phyloP scores from a whole-genome alignment of 345 rosid genomes.

The Theobroma cacao region DNA sequence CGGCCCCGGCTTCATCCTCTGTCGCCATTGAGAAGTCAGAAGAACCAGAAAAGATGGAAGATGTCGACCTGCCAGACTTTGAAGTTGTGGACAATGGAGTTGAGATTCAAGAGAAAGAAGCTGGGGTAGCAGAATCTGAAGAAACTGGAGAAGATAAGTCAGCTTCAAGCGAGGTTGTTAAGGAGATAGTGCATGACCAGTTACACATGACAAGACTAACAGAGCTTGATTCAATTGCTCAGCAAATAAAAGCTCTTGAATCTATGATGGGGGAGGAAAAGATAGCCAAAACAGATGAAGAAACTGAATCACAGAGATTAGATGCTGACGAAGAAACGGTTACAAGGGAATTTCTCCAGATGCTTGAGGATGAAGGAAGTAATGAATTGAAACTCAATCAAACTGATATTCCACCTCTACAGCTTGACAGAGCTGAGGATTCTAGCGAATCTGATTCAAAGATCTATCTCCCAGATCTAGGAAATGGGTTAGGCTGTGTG shows the following conservation, averaged over 20 bases:
- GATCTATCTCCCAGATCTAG: conserved; percentile 74
- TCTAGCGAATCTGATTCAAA: conserved; percentile 46
- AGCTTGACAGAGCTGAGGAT: conserved; percentile 44
- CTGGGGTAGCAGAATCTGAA: conserved; percentile 39
- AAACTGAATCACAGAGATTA: conserved; percentile 56
- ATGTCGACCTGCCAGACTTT: conserved; percentile 66
- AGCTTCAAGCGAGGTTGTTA: conserved; percentile 55
- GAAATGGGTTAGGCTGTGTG: conserved; percentile 79
- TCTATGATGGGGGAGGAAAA: conserved; percentile 69
- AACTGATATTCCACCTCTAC: conserved; percentile 45
- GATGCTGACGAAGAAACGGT: conserved; percentile 85
- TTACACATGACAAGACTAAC: conserved; percentile 54
- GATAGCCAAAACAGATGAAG: conserved; percentile 35
- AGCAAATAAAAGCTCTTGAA: conserved; percentile 91
- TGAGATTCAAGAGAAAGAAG: conserved; percentile 62
- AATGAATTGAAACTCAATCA: conserved; percentile 33
- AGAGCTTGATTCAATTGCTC: conserved; percentile 86
- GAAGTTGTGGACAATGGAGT: conserved; percentile 89
- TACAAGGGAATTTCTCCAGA: conserved; percentile 80
- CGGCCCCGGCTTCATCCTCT: conserved; percentile 31
- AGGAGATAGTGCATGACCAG: conserved; percentile 68
- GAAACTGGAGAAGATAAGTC: conserved; percentile 43
- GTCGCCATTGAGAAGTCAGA: conserved; percentile 30
- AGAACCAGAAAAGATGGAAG: conserved; percentile 55
- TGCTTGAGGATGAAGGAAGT: conserved; percentile 72